Percentiles rank a stretch among this genome's conserved stretches.
Conservation (phyloP, 2,329 filamentous ascomycete genomes). For the Phialophora expanda region DNA sequence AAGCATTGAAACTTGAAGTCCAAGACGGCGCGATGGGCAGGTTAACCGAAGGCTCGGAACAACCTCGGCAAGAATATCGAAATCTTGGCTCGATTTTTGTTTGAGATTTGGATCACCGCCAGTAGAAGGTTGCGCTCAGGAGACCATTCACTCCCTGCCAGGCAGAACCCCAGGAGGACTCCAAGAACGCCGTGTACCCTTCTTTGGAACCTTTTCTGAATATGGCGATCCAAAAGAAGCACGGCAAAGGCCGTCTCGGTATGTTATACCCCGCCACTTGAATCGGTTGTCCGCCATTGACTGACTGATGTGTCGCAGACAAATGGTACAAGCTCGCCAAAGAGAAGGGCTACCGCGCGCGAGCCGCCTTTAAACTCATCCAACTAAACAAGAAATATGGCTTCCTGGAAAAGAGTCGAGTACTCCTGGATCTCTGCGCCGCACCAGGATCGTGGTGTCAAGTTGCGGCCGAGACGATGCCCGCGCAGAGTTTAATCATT, state of each 20-base stretch:
- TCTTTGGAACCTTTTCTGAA: conserved; percentile 1
- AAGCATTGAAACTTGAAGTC: background rate
- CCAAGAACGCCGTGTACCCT: background rate
- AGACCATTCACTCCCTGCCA: background rate
- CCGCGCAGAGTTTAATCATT: conserved; percentile 83
- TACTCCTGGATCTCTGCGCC: conserved; percentile 95
- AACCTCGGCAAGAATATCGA: background rate
- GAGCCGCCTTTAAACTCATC: conserved; percentile 97
- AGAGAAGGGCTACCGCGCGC: conserved; percentile 94
- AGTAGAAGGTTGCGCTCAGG: background rate
- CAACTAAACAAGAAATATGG: conserved; percentile 99
- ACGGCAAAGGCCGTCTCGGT: conserved; percentile 41
- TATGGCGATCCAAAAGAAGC: conserved; percentile 98
- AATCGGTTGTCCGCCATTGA: conserved; percentile 3
- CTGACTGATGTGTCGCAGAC: conserved; percentile 64
- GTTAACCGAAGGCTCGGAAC: background rate
- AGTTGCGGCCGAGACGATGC: conserved; percentile 95
- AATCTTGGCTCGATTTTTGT: conserved; percentile 18
- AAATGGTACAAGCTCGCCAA: conserved; percentile 99
- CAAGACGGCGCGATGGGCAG: background rate
- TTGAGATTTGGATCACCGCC: background rate
- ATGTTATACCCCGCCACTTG: conserved; percentile 8
- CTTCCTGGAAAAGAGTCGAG: conserved; percentile 95
- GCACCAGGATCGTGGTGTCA: conserved; percentile 98
- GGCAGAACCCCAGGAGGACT: background rate